Conservation (phyloP, 768 basidiomycete species). For the Cystofilobasidium ferigula region DNA sequence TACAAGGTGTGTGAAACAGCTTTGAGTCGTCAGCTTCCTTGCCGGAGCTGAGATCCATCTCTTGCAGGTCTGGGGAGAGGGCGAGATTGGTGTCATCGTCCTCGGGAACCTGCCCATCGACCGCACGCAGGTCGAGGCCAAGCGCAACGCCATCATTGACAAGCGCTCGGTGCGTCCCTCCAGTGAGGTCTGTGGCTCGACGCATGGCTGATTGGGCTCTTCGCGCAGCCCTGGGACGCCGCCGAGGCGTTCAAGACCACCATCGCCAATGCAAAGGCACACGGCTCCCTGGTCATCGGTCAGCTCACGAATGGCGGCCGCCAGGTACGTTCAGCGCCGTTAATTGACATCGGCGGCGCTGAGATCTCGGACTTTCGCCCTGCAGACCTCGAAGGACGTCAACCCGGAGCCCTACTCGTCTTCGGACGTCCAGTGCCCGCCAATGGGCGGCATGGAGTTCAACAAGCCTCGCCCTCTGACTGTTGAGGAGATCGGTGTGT, state of each 20-base stretch:
- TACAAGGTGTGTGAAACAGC: no score
- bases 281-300: slow-evolving; percentile 30
- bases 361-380: background rate
- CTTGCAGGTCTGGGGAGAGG: slow-evolving; percentile 33
- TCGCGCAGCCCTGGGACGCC: slow-evolving; percentile 28
- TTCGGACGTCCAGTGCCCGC: slow-evolving; percentile 28
- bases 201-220: background rate
- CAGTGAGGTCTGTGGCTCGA: background rate
- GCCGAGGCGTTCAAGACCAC: slow-evolving; percentile 39
- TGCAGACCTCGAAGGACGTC: slow-evolving; percentile 28
- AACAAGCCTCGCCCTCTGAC: slow-evolving; percentile 29
- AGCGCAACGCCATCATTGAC: slow-evolving; percentile 34
- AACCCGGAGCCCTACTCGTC: slow-evolving; percentile 30
- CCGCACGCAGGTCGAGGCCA: slow-evolving; percentile 32
- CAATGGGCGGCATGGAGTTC: slow-evolving; percentile 26
- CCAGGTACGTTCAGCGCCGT: no score
- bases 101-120: slow-evolving; percentile 36
- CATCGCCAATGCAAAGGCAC: slow-evolving; percentile 32
- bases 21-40: no score
- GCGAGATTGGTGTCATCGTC: slow-evolving; percentile 33
- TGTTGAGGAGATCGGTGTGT: slow-evolving; percentile 29
- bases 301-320: slow-evolving; percentile 36
- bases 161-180: slow-evolving; percentile 14
- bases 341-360: slow-evolving; percentile 3
- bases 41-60: no score